These are phyloP conservation scores for Sporothrix phasma DNA, from an alignment of 2,329 filamentous ascomycete species.

Conservation along the genomic window DNA sequence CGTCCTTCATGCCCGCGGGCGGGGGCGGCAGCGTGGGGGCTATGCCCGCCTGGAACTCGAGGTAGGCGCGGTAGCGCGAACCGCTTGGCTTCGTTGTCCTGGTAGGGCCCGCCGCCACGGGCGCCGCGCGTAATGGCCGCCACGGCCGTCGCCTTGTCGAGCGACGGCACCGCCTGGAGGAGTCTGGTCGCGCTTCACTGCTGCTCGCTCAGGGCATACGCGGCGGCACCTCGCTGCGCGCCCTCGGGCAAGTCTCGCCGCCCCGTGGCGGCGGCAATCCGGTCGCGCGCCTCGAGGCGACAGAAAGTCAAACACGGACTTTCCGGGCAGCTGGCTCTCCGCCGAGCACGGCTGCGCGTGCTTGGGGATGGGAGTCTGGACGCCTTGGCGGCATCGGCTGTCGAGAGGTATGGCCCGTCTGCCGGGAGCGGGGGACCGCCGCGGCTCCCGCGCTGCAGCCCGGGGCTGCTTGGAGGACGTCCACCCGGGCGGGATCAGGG, in stretches of 20 bases:
- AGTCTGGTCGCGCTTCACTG: slow-evolving; percentile 51
- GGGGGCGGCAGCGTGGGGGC: slow-evolving; percentile 44
- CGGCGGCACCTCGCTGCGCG: slow-evolving; percentile 63
- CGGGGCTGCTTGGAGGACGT: slow-evolving; percentile 46
- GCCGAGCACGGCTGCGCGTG: slow-evolving; percentile 69
- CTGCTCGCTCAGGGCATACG: slow-evolving; percentile 51
- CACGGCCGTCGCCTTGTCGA: slow-evolving; percentile 57
- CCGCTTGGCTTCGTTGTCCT: slow-evolving; percentile 69
- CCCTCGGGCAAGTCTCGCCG: slow-evolving; percentile 67
- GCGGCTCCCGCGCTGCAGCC: slow-evolving; percentile 19
- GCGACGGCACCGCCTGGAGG: slow-evolving; percentile 48
- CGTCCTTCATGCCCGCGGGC: slow-evolving; percentile 37
- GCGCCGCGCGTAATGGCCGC: slow-evolving; percentile 57
- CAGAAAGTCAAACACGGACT: slow-evolving; percentile 93
- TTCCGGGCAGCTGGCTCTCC: slow-evolving; percentile 74
- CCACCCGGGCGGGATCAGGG: slow-evolving; percentile 68
- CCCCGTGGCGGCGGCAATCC: slow-evolving; percentile 65
- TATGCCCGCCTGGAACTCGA: slow-evolving; percentile 65
- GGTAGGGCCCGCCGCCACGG: slow-evolving; percentile 67
- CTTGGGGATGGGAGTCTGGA: slow-evolving; percentile 65
- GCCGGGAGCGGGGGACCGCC: background rate
- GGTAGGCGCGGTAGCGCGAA: slow-evolving; percentile 70
- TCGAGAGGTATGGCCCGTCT: slow-evolving; percentile 45
- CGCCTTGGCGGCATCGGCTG: slow-evolving; percentile 65
- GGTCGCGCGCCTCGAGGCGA: slow-evolving; percentile 66